Base-by-base conservation (phyloP, 2,329 filamentous ascomycete genomes). In the Colletotrichum karsti region DNA sequence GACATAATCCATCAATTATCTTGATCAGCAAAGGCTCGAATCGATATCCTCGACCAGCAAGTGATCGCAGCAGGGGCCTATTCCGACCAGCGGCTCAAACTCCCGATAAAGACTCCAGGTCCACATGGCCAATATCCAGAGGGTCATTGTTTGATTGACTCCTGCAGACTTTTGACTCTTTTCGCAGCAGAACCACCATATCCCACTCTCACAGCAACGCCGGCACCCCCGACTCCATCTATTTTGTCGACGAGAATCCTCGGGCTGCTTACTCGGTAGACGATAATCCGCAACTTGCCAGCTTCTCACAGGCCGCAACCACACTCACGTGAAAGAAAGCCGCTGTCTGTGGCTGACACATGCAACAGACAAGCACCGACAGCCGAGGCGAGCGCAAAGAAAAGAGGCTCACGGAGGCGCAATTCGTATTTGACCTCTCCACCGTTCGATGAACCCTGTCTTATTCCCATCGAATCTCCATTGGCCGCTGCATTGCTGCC, bases 121-220 rank as follows among this genome's bases (percentile, higher is more conserved):
- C 59, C 63, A 51, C 63, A 42, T 20, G 24, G 22, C 28, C 37
- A 37, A 54, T 54, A 33, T 62, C 57, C 24, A 44, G 28, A 46
- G n/a, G 35, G 35, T 24, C 63, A 30, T 51, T 50, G 37, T 53
- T 57, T 12, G 30, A 67, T 44, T 39, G 37, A 22, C 5, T 63
- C 26, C 42, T 56, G 51, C 59, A 63, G 20, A 50, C n/a, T 56
- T 63, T 67, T 67, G 59, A 57, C 59, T 67, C 59, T 60, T 30
- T n/a, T 28, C 62, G 41, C 50, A 53, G 15, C 28, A 62, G 48
- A 48, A 44, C 24, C 58, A 39, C 63, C 30, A 7, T 30, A 62
- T 42, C 15, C 57, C 63, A 55, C 63, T 62, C 30, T 20, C 48
- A 4, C 24, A 24, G 39, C 22, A 46, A 53, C 62, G 13, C 46